Evolutionary conservation across 2,329 filamentous ascomycete genomes (phyloP).

Genomic region (Diaporthe destruens): DNA sequence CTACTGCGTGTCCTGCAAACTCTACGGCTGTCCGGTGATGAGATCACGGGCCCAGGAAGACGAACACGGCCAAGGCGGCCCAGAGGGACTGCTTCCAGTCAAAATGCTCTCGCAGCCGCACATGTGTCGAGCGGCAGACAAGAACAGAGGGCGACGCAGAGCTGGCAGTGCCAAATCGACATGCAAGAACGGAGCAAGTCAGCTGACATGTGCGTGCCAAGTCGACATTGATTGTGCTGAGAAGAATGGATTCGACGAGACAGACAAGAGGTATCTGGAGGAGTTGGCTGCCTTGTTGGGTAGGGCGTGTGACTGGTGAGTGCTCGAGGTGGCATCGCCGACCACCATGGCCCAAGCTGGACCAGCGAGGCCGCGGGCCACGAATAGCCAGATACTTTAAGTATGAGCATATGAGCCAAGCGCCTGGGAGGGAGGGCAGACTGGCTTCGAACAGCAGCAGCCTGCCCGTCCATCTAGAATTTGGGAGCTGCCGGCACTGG

Average conservation of each 20-base stretch:
- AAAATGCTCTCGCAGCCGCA: background rate
- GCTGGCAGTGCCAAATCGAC: background rate
- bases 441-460: background rate
- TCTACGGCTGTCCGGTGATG: background rate
- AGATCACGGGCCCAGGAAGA: background rate
- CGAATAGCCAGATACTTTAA: background rate
- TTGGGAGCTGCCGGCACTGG: background rate
- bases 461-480: background rate
- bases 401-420: too few species aligned
- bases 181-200: background rate
- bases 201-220: background rate
- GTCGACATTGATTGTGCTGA: constrained; percentile 82
- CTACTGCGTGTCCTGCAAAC: background rate
- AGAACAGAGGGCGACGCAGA: accelerated
- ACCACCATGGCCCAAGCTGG: background rate
- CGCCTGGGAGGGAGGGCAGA: background rate
- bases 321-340: background rate
- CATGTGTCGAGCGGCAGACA: too few species aligned
- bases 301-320: constrained; percentile 74
- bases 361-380: background rate
- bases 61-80: background rate
- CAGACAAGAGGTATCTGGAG: constrained; percentile 76
- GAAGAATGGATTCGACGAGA: constrained; percentile 74
- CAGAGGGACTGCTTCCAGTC: too few species aligned
- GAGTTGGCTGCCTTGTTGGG: constrained; percentile 71